These are phyloP conservation scores for Aspergillus aculeatinus DNA, from an alignment of 2,329 filamentous ascomycete species.

Conservation along the genomic window DNA sequence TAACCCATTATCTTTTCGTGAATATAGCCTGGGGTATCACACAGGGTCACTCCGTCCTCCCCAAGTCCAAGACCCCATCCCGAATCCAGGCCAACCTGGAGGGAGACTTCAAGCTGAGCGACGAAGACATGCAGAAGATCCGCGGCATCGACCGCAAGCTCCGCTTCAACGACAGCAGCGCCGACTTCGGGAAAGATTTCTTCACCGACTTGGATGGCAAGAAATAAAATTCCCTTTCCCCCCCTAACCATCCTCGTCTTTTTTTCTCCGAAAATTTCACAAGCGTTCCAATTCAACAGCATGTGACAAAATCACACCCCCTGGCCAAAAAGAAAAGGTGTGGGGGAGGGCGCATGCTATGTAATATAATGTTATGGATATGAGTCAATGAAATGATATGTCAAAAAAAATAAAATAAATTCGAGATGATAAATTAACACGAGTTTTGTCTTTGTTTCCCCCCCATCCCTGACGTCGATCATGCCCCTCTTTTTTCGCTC, in stretches of 20 bases:
- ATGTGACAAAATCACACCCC: background rate
- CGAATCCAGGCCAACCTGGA: slow-evolving; percentile 47
- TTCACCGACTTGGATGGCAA: slow-evolving; percentile 61
- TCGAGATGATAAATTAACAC: background rate
- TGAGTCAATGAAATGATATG: background rate
- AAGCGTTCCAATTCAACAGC: background rate
- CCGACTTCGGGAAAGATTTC: slow-evolving; percentile 58
- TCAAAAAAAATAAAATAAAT: background rate
- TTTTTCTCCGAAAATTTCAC: too few species aligned
- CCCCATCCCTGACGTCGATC: background rate
- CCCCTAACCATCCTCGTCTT: too few species aligned
- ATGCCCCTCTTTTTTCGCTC: background rate
- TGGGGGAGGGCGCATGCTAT: background rate
- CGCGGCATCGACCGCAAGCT: slow-evolving; percentile 59
- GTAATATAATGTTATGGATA: background rate
- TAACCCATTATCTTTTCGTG: background rate
- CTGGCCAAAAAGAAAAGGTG: background rate
- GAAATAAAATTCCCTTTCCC: background rate
- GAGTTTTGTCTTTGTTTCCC: background rate
- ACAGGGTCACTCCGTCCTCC: slow-evolving; percentile 52
- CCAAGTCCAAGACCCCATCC: slow-evolving; percentile 51
- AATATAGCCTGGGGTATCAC: slow-evolving; percentile 54
- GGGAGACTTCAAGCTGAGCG: slow-evolving; percentile 58
- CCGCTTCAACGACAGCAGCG: slow-evolving; percentile 61
- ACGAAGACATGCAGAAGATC: slow-evolving; percentile 59